phyloP scores from a whole-genome alignment of 2,329 filamentous ascomycete genomes.

The Colletotrichum orbiculare region DNA sequence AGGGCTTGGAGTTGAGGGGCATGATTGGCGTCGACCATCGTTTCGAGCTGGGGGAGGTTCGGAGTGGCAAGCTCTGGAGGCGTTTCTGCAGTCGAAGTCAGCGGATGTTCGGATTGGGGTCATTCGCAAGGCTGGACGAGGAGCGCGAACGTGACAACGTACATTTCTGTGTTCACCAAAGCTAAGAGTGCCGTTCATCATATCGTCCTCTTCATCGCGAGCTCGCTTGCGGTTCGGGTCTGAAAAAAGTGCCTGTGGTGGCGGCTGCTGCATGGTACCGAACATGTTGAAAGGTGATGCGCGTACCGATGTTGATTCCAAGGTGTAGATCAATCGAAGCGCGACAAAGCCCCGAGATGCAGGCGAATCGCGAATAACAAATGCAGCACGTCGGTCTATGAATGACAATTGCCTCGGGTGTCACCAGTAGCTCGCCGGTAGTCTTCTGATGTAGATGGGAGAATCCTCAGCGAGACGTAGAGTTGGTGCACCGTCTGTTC shows the following conservation, averaged over 20 bases:
- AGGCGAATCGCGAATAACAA: too few species aligned
- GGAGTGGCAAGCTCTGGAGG: conserved; percentile 62
- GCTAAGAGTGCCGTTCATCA: conserved; percentile 50
- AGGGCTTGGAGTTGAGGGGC: conserved; percentile 33
- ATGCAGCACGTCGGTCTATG: too few species aligned
- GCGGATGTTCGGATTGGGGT: neutral
- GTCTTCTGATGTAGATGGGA: too few species aligned
- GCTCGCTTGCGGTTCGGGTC: conserved; percentile 31
- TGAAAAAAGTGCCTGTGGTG: conserved; percentile 7
- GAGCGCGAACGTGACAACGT: conserved; percentile 39
- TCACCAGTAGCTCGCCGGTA: too few species aligned
- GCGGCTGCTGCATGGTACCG: conserved; percentile 5
- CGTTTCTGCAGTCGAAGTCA: conserved; percentile 58
- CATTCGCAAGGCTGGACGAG: neutral
- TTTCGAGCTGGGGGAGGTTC: conserved; percentile 55
- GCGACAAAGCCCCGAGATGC: too few species aligned
- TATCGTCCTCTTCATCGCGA: conserved; percentile 56
- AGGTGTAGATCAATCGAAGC: too few species aligned
- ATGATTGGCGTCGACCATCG: conserved; percentile 34
- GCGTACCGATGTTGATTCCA: too few species aligned
- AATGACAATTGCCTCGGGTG: too few species aligned
- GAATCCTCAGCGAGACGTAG: too few species aligned
- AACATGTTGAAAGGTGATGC: conserved; percentile 21
- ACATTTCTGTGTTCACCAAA: conserved; percentile 64
- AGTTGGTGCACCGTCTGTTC: too few species aligned